Evolutionary conservation across 805 yeast species (phyloP).

Genomic region (Nakazawaea siamensis): DNA sequence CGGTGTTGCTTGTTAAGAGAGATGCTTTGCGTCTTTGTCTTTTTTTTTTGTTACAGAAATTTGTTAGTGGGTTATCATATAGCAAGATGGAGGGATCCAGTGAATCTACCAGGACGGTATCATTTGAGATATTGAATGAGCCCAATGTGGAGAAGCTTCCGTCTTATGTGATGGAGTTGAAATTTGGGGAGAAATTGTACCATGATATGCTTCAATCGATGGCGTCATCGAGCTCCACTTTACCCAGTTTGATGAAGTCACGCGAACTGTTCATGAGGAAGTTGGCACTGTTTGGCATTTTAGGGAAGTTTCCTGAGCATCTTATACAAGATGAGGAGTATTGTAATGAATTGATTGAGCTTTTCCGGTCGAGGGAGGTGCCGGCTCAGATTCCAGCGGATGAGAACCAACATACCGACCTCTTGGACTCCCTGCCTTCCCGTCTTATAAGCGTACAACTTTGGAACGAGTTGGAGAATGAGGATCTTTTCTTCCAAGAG

Average conservation of each 20-base stretch:
- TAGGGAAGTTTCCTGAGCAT: constrained; percentile 10
- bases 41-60: neutral
- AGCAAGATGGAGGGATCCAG: neutral
- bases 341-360: constrained; percentile 9
- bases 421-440: constrained; percentile 3
- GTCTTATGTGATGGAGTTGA: constrained; percentile 16
- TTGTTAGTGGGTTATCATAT: neutral
- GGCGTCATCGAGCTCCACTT: constrained; percentile 11
- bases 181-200: constrained; percentile 14
- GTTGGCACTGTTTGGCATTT: constrained; percentile 11
- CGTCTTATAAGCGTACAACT: constrained; percentile 4
- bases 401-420: neutral
- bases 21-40: too few relatives aligned
- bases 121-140: too few relatives aligned
- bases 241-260: constrained; percentile 3
- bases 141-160: constrained; percentile 12
- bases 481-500: neutral
- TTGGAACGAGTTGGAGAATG: constrained; percentile 8
- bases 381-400: neutral
- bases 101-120: too few relatives aligned
- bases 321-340: constrained; percentile 9
- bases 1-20: too few relatives aligned
- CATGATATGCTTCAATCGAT: constrained; percentile 9
- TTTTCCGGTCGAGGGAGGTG: constrained; percentile 8
- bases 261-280: constrained; percentile 5